Evolutionary conservation across 2,329 filamentous ascomycete species (phyloP), one percentile per base, ranked within the genome.

Genomic region (Phoma sp.): DNA sequence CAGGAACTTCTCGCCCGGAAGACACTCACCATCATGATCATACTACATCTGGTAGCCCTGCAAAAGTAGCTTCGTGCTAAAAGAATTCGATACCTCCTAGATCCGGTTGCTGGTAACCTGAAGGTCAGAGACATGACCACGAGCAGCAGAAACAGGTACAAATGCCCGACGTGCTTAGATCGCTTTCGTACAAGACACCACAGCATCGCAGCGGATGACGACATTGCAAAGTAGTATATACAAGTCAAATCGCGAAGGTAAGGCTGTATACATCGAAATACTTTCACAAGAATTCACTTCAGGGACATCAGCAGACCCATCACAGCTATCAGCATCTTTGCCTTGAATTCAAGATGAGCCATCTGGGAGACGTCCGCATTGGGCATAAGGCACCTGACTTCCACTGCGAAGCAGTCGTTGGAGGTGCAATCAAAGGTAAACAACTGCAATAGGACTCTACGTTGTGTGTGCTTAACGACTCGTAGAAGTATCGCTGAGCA

Each of bases 361-460:
- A 45, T 9, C 51, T 68, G 9, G 65, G 66, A 12, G 53, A 55
- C 29, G 65, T 68, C n/a, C 61, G 63, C 22, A 64, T 71, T n/a
- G 66, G 67, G 1, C 58, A 63, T n/a, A 60, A 57, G 49, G 67
- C 68, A 8, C 67, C 67, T 9, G 60, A 69, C 41, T 70, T 70
- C 31, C 63, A 61, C 8, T 70, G 68, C 50, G 67, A 71, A 29
- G 68, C 66, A 33, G 65, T 70, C 19, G 46, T 62, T 22, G 61
- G 58, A 33, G 65, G 67, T 4, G 36, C 57, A 2, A 65, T 71
- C 22, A 52, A 65, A 61, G 64, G 68, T 64, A 39, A 29, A 27
- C 21, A 36, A 2, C 21, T 37, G 6, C 17, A 32, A 21, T n/a
- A 6, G 21, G 15, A 12, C 7, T 37, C 19, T 1, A 8, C 22